phyloP scores from a whole-genome alignment of 2,329 filamentous ascomycete species.

The Sporothrix phasma region DNA sequence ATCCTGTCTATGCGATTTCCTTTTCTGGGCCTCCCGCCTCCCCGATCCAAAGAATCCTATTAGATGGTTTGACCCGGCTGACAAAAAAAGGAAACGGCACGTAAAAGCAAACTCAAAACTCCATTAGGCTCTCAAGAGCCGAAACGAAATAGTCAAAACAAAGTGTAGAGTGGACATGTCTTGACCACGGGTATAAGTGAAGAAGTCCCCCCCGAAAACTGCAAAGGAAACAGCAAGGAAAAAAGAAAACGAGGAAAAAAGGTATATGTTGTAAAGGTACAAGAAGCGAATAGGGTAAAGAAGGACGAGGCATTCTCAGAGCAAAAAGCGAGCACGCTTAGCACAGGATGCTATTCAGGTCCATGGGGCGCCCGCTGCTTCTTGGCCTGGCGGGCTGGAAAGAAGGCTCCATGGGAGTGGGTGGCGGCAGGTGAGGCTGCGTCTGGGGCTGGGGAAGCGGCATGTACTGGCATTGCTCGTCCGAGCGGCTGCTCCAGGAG shows the following conservation, averaged over 20 bases:
- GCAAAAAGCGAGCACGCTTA: no score
- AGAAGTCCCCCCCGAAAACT: neutral
- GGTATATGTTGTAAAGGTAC: neutral
- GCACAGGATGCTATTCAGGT: neutral
- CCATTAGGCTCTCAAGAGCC: neutral
- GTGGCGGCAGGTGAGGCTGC: neutral
- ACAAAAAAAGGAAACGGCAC: no score
- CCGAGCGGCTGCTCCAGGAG: conserved; percentile 8
- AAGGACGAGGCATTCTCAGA: no score
- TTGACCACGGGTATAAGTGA: conserved; percentile 3
- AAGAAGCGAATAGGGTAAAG: neutral
- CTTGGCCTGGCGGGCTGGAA: neutral
- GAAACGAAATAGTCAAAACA: no score
- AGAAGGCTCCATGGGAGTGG: neutral
- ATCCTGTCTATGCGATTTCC: neutral
- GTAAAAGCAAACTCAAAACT: neutral
- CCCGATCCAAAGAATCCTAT: no score
- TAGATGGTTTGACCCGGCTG: no score
- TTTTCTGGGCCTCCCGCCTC: neutral
- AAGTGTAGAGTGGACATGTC: neutral
- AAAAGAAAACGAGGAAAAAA: neutral
- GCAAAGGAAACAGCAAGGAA: neutral
- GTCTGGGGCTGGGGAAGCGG: neutral
- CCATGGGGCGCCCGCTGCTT: neutral
- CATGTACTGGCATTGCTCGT: neutral